Base-by-base conservation (phyloP, 2,329 filamentous ascomycete species). In the Fusarium hainanense region DNA sequence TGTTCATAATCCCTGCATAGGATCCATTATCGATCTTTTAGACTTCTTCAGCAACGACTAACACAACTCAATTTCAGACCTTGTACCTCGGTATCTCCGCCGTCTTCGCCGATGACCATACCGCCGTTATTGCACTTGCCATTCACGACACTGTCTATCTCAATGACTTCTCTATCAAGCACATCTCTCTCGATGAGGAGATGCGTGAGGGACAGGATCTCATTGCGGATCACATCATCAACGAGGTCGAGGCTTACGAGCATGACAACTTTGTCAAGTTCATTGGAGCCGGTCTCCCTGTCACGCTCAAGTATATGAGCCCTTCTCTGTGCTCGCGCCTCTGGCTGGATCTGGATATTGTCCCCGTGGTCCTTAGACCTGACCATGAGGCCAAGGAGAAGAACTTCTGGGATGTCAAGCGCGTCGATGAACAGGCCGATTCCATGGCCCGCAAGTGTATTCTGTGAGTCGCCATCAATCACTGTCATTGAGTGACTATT, bases 381-480 rank as follows among this genome's bases (percentile, higher is more conserved):
- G 83, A 84, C 56, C 79, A 83, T 14, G 80, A 83, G 43, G 75
- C 79, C 66, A 81, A 82, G 71, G 78, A 74, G 56, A 79, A 77
- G 71, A 80, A 73, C 43, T 83, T 85, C 66, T 87, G 86, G 84
- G 82, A 85, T 47, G 78, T 81, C 34, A 88, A 89, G 75, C 81
- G 85, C n/a, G 85, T 94, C 7, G 93, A 94, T 73, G 93, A 96
- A 77, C 90, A 94, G 77, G 92, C 93, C 2, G 93, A 95, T 76
- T 92, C 90, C 1, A 92, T 94, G 87, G 90, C 90, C 3, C 85
- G 93, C 66, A 94, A 94, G 82, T 93, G 91, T 77, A 85, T 94
- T 66, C 87, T 90, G 90, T 92, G 79, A 79, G 86, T 41, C 2
- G 2, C 14, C 16, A 14, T 12, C 14, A 10, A 54, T 47, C 12